Base-by-base conservation (phyloP, 1,139 yeast genomes). In the Kodamaea alishanica region DNA sequence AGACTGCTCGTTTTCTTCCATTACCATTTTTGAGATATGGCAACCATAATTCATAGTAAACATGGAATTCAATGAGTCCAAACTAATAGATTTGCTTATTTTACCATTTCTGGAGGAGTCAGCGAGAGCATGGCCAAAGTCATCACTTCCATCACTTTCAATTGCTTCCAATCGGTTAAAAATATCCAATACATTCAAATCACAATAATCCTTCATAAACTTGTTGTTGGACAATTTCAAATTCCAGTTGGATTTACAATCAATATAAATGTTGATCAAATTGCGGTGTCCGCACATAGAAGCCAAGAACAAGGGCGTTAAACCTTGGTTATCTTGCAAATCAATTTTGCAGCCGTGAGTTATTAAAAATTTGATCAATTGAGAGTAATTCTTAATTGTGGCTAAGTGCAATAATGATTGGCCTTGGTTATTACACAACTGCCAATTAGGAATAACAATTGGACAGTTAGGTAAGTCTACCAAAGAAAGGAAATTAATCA, bases 381-480 rank as follows among this genome's bases (percentile, higher is more conserved):
- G 71, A 32, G 67, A 60, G 54, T 86, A 87, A 31, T 89, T 89
- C 58, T 84, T 79, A 46, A 84, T 62, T 11, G 92, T 75, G 1
- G 97, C 87, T 49, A 90, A 70, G 60, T 90, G 97, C 48, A 90
- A 67, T 70, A 90, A 73, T 0, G 95, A 82, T 58, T 90, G 96
- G 12, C 96, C 96, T 57, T 86, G 87, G 20, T 63, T 54, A 46
- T 88, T 89, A 50, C 90, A 77, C 47, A 88, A 70, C 33, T 87
- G 90, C 83, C 95, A 78, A 56, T 90, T 87, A 7, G 88, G 81
- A 15, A 77, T 72, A 31, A 73, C 71, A 30, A 73, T 72, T 37
- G 84, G 83, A 39, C 85, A 76, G 48, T 79, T 77, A 28, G 82
- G 82, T 31, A 75, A 63, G 40, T 79, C 81, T 28, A 79, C 75